Evolutionary conservation across 192 early-diverging fungal genomes (phyloP), one percentile per base, ranked within the genome.

Genomic region (Backusella liffmaniae): DNA sequence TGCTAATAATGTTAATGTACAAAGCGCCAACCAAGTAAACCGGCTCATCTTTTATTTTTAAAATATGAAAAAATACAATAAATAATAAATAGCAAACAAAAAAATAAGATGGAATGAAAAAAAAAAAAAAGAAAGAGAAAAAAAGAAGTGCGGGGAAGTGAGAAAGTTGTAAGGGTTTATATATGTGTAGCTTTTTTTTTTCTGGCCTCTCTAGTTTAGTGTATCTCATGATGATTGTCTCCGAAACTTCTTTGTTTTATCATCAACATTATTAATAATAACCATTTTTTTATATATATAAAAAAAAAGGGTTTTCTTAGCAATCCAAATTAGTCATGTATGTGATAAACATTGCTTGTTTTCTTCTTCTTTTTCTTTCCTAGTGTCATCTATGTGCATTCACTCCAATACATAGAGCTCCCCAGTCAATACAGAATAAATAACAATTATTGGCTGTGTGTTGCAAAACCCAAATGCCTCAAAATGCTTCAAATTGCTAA

Each of bases 201-300:
- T 49, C 0, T 49, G 16, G 9, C 2, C 2, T 59, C 0, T 59
- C 23, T 23, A 59, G 23, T 59, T 59, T 26, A 59, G 53, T 59
- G 23, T 59, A 59, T 59, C 53, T 59, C 53, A 59, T 59, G 53
- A 59, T 59, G 10, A 59, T 59, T 59, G 53, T 59, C 53, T 59
- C 53, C 53, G 53, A 59, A 59, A 59, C 53, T 59, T 59, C 8
- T 56, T 56, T 56, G 7, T 56, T 56, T 21, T 59, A 23, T 59
- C 23, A 59, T 10, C 16, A 18, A 5, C 6, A 6, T 44, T 44
- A 49, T 5, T 49, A 4, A 15, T 44, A 49, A 44, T 15, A 49
- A n/a, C 46, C 46, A 6, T 49, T 49, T 49, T 49, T 18, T 49
- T 49, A 18, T 16, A 18, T 49, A 10, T 10, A 10, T 10, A 39